A percentile compares a stretch with the other conserved stretches of the same genome.
Conservation (phyloP, 768 basidiomycete genomes). For the Panaeolus cyanescens region DNA sequence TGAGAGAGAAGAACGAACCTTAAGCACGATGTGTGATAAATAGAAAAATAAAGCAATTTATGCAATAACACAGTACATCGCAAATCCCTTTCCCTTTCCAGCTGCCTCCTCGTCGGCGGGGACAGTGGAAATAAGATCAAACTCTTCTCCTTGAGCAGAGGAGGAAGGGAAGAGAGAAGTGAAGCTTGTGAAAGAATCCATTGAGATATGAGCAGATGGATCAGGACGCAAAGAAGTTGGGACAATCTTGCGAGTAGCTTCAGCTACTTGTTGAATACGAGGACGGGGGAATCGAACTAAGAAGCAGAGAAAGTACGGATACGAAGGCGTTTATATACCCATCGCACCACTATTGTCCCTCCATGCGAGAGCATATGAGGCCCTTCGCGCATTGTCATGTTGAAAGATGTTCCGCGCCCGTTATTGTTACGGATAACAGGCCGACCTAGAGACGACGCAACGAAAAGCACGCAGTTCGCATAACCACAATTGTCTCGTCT, state of each 20-base stretch:
- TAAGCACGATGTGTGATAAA: neutral
- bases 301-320: neutral
- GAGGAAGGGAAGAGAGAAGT: neutral
- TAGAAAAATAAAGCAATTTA: neutral
- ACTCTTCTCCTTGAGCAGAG: neutral
- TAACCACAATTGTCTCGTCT: too few relatives aligned
- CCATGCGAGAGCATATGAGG: neutral
- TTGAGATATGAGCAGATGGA: neutral
- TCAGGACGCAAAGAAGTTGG: neutral
- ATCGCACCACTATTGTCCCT: neutral
- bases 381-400: neutral
- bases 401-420: neutral
- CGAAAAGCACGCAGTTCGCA: neutral
- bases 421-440: neutral
- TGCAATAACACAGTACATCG: constrained; percentile 3
- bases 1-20: neutral
- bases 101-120: neutral
- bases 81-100: neutral
- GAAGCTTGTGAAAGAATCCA: constrained; percentile 6
- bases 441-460: neutral
- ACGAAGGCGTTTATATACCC: neutral
- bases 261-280: neutral
- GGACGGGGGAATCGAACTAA: too few relatives aligned
- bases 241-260: neutral
- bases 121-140: neutral